phyloP scores from a whole-genome alignment of 257 asterid species.

The Linaria vulgaris region DNA sequence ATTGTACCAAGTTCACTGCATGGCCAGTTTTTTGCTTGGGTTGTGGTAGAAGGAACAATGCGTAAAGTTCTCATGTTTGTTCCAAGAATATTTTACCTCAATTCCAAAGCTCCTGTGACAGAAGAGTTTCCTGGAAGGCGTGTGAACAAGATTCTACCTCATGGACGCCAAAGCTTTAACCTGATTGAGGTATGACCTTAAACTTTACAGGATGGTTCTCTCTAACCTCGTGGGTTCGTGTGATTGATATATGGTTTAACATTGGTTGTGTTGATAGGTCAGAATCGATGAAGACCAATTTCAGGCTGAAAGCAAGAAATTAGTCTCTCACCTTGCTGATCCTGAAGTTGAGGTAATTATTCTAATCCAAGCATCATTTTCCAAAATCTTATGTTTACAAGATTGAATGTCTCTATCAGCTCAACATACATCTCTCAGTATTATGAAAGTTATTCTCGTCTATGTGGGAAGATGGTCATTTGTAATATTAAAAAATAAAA shows the following conservation, averaged over 20 bases:
- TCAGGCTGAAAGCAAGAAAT: slow-evolving; percentile 79
- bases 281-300: slow-evolving; percentile 85
- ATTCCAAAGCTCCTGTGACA: slow-evolving; percentile 91
- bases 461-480: too few relatives aligned
- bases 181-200: slow-evolving; percentile 70
- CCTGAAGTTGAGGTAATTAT: slow-evolving; percentile 91
- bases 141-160: slow-evolving; percentile 91
- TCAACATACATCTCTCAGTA: too few relatives aligned
- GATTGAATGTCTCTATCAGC: too few relatives aligned
- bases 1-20: slow-evolving; percentile 63
- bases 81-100: slow-evolving; percentile 88
- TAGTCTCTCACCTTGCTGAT: slow-evolving; percentile 95
- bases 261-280: slow-evolving; percentile 48
- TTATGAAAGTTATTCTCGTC: too few relatives aligned
- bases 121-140: slow-evolving; percentile 97
- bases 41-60: slow-evolving; percentile 86
- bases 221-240: slow-evolving; percentile 4
- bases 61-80: slow-evolving; percentile 68
- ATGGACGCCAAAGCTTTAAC: slow-evolving; percentile 78
- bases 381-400: background rate
- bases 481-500: too few relatives aligned
- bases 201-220: slow-evolving; percentile 18
- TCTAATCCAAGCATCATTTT: slow-evolving; percentile 21
- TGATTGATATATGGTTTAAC: slow-evolving; percentile 12
- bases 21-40: slow-evolving; percentile 93